Conservation (phyloP, 2,329 filamentous ascomycete species). For the Aschersonia sp. region DNA sequence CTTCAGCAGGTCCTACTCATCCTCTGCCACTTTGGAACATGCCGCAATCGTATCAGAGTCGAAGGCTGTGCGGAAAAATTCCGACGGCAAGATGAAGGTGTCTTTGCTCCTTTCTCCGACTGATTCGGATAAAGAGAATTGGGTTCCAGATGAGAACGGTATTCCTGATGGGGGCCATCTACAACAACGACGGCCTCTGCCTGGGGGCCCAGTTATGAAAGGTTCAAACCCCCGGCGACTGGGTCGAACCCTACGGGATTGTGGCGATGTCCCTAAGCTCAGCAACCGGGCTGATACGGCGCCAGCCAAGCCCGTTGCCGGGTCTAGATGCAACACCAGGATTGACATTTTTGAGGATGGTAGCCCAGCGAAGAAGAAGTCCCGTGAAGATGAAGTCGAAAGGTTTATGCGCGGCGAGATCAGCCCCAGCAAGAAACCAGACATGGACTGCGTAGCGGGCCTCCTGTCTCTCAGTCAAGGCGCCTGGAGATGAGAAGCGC, state of each 20-base stretch:
- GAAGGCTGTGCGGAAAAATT: conserved; percentile 11
- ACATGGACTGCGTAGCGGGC: conserved; percentile 83
- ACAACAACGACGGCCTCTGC: conserved; percentile 21
- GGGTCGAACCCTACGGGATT: conserved; percentile 26
- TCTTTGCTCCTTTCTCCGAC: conserved; percentile 22
- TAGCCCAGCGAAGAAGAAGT: conserved; percentile 5
- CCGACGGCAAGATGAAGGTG: conserved; percentile 21
- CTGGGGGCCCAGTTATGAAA: conserved; percentile 14
- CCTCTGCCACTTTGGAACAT: conserved; percentile 43
- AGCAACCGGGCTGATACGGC: conserved; percentile 25
- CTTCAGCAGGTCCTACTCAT: conserved; percentile 46
- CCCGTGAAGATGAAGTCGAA: conserved; percentile 46
- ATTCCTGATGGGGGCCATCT: conserved; percentile 5
- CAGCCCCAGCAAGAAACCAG: conserved; percentile 59
- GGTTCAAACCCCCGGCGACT: conserved; percentile 23
- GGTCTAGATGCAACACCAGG: conserved; percentile 14
- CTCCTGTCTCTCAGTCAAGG: conserved; percentile 79
- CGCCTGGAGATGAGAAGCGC: conserved; percentile 56
- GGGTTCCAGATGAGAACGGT: conserved; percentile 41
- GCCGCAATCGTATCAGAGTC: conserved; percentile 13
- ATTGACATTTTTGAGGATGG: conserved; percentile 39
- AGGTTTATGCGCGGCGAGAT: conserved; percentile 56
- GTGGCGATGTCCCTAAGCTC: conserved; percentile 18
- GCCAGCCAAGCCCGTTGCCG: conserved; percentile 18
- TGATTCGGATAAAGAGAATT: conserved; percentile 95